Conservation (phyloP, 495 filamentous ascomycete species). For the Gamarada debralockiae region DNA sequence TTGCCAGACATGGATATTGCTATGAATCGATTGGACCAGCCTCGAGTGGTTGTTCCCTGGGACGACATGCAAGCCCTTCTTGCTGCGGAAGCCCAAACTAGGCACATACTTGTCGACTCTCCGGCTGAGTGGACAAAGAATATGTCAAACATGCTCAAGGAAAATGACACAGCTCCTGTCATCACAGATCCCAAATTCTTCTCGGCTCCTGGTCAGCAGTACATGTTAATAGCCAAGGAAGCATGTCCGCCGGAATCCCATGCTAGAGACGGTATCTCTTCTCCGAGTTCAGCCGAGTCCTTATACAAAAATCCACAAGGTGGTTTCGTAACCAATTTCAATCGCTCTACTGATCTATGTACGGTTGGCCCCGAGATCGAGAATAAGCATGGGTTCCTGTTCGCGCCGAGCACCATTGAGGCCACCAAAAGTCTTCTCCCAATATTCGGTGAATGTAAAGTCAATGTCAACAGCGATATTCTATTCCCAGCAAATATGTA, state of each 20-base stretch:
- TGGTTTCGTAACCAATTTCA: slow-evolving; percentile 64
- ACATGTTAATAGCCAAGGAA: slow-evolving; percentile 49
- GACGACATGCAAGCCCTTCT: slow-evolving; percentile 51
- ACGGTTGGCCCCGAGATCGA: slow-evolving; percentile 45
- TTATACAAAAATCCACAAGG: slow-evolving; percentile 36
- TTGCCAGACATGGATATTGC: slow-evolving; percentile 72
- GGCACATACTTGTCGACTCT: slow-evolving; percentile 13
- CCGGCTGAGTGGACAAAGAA: slow-evolving; percentile 18
- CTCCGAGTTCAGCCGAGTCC: slow-evolving; percentile 25
- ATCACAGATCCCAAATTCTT: slow-evolving; percentile 17
- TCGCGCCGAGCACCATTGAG: slow-evolving; percentile 55
- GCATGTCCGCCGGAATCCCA: slow-evolving; percentile 58
- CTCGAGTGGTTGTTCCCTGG: slow-evolving; percentile 61
- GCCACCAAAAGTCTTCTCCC: slow-evolving; percentile 58
- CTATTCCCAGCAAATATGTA: slow-evolving; percentile 77
- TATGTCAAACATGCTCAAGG: slow-evolving; percentile 15
- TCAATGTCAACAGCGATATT: slow-evolving; percentile 76
- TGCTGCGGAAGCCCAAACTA: slow-evolving; percentile 9
- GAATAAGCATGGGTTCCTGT: slow-evolving; percentile 66
- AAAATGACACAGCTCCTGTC: slow-evolving; percentile 8
- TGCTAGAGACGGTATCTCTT: slow-evolving; percentile 38
- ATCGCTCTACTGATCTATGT: slow-evolving; percentile 61
- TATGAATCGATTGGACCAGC: slow-evolving; percentile 66
- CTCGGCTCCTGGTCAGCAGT: slow-evolving; percentile 16
- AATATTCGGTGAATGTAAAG: slow-evolving; percentile 72